Evolutionary conservation across 1,284 basidiomycete species (phyloP), one percentile per base, ranked within the genome.

Genomic region (Leccinum fallax): DNA sequence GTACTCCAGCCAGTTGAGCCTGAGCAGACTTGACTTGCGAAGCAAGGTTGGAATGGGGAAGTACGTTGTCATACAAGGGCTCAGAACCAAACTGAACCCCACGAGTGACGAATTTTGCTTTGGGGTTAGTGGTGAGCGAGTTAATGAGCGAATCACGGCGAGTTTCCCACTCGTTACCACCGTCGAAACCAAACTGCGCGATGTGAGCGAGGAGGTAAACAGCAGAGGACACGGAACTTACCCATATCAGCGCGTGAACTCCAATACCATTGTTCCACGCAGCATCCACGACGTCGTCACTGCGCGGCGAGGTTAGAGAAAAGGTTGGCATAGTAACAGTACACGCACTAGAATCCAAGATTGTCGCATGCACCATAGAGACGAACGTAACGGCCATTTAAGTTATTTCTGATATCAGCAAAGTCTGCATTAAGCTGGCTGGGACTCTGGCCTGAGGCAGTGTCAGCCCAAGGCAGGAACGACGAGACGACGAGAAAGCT

Each of bases 191-290:
- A 71, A 88, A 89, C 86, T 87, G 46, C 6, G 36, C 19, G 38
- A 4, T 10, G 8, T 72, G 24, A 74, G 38, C 0, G 2, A 58
- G 6, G 10, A 11, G 46, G 32, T 21, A 5, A 19, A 36, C 24
- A 8, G 7, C n/a, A 19, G 10, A 46, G 43, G 19, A 55, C 4
- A 38, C 7, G 24, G 30, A 21, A 68, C 81, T 66, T 67, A 88
- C 88, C 89, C 89, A 93, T 61, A 92, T 84, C 16, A 92, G 76
- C 26, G 88, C 86, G 65, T 92, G 89, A 4, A 93, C 83, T 49
- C 91, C 90, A 21, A 93, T 73, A 5, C 83, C 80, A 51, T 85
- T 85, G 15, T 79, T 74, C 86, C 88, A 92, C 5, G 91, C 90
- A 28, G 90, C 89, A 38, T 88, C 80, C 24, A 93, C 79, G 55